phyloP scores from a whole-genome alignment of 2,329 filamentous ascomycete species.

The Coniochaeta prunicola region DNA sequence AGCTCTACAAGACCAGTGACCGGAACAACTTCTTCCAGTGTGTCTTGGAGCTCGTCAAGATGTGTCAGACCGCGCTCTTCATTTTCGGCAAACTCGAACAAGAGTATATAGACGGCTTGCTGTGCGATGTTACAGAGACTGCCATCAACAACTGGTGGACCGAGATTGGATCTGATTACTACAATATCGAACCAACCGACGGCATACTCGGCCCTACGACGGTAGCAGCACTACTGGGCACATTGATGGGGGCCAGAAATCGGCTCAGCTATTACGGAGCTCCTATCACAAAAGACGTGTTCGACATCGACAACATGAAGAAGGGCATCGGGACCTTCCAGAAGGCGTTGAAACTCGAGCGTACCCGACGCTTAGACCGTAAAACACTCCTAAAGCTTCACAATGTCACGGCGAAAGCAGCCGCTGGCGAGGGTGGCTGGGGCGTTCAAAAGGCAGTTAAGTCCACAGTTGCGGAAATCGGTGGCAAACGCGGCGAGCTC shows the following conservation, averaged over 20 bases:
- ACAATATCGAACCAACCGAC: constrained; percentile 87
- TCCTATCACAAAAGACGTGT: constrained; percentile 82
- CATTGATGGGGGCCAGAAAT: constrained; percentile 85
- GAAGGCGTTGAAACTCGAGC: constrained; percentile 74
- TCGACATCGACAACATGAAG: constrained; percentile 77
- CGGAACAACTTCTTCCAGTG: constrained; percentile 67
- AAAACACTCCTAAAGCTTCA: constrained; percentile 78
- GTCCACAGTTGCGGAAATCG: constrained; percentile 87
- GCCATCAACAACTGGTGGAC: constrained; percentile 95
- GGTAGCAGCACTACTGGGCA: constrained; percentile 78
- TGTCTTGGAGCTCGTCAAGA: constrained; percentile 81
- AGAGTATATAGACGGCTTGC: constrained; percentile 82
- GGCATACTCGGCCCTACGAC: constrained; percentile 89
- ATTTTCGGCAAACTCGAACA: constrained; percentile 82
- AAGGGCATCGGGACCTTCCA: constrained; percentile 83
- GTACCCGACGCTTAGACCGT: constrained; percentile 72
- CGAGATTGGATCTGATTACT: constrained; percentile 84
- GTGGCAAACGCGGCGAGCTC: constrained; percentile 89
- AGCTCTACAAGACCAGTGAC: constrained; percentile 82
- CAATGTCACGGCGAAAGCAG: constrained; percentile 79
- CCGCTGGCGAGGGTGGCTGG: constrained; percentile 82
- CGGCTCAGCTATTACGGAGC: constrained; percentile 78
- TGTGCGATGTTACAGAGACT: constrained; percentile 89
- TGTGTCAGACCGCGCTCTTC: constrained; percentile 83
- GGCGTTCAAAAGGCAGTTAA: constrained; percentile 91